Base-by-base conservation (phyloP, 345 rosid species). In the Abelmoschus esculentus region DNA sequence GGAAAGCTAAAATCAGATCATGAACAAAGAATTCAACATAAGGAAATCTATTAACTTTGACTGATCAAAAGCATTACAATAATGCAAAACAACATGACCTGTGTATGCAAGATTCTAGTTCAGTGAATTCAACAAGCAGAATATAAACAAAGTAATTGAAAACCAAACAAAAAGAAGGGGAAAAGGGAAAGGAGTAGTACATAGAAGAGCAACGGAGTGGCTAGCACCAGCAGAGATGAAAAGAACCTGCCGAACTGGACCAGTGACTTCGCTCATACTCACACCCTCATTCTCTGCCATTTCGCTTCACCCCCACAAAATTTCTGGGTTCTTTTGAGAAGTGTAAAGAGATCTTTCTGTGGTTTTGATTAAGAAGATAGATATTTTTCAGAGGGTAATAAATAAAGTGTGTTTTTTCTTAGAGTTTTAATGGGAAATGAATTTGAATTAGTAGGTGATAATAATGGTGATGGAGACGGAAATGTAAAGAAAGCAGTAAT, bases 221-320 rank as follows among this genome's bases (percentile, higher is more conserved):
- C 91, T 89, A 71, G 98, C 98, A 54, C 98, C 98, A 46, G 98
- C 96, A 57, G 98, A 93, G 77, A 93, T 80, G 70, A 91, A 83
- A 73, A 89, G 80, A 79, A 93, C 86, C 6, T 70, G 86, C 73
- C 83, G 96, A 70, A 78, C 68, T 0, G 91, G 85, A 81, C 80
- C 72, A 11, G 76, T 72, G 63, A 80, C 81, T 58, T 89, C 81
- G n/a, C n/a, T n/a, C n/a, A n/a, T n/a, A n/a, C n/a, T n/a, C n/a
- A n/a, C n/a, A n/a, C n/a, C n/a, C n/a, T n/a, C n/a, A 32, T 22
- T n/a, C 26, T 78, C 83, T n/a, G 82, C 85, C 95, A 86, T 89
- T 10, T 52, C 61, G 57, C 12, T 60, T n/a, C 19, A 5, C 9
- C 58, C 52, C 22, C 31, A 11, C 36, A 11, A 52, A 63, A 0